Evolutionary conservation across 345 rosid species (phyloP).

Genomic region (Theobroma cacao): DNA sequence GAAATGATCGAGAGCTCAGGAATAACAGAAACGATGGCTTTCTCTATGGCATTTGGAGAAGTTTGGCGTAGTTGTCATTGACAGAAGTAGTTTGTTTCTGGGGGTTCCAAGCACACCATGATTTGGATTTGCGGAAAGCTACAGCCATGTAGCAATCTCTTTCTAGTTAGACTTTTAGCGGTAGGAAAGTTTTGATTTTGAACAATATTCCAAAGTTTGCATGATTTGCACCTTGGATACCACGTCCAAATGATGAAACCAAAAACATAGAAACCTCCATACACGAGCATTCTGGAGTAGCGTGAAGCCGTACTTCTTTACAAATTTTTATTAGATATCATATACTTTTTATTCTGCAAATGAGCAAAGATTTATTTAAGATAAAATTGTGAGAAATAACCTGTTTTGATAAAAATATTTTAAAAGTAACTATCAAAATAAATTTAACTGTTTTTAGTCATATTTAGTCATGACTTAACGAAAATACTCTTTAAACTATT

Average conservation of each 20-base stretch:
- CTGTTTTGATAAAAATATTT: too few species aligned
- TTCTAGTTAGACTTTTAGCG: not conserved
- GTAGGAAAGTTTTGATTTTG: not conserved
- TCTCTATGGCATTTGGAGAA: not conserved
- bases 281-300: not conserved
- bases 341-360: too few species aligned
- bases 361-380: too few species aligned
- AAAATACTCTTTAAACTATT: too few species aligned
- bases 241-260: not conserved
- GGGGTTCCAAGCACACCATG: not conserved
- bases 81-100: not conserved
- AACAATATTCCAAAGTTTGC: not conserved
- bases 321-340: too few species aligned
- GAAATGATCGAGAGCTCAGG: not conserved
- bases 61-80: not conserved
- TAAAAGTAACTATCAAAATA: too few species aligned
- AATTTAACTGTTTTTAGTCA: too few species aligned
- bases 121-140: not conserved
- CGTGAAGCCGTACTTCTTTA: too few species aligned
- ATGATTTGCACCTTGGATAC: not conserved
- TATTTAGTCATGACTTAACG: too few species aligned
- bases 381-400: too few species aligned
- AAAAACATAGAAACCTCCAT: not conserved
- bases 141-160: not conserved
- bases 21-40: not conserved